Base-by-base conservation (phyloP, 2,329 filamentous ascomycete species). In the Fusarium newnesense region DNA sequence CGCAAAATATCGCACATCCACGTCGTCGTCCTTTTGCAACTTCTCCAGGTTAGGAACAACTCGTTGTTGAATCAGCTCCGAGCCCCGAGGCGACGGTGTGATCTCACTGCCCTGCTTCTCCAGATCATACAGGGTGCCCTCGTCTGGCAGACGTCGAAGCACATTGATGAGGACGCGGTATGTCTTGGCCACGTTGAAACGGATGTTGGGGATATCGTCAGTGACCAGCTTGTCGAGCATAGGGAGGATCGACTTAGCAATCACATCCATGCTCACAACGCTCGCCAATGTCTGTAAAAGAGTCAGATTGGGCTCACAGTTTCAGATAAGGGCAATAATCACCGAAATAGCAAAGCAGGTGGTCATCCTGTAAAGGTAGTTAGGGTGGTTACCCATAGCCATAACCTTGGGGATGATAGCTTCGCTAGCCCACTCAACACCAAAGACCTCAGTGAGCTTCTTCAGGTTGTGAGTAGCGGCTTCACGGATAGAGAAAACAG, bases 311-410 rank as follows among this genome's bases (percentile, higher is more conserved):
- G 46, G 28, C 4, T 28, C 24, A 24, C 39, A 28, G 28, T 43
- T 36, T n/a, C 47, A 53, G 34, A 42, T n/a, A 24, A 16, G 11
- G 13, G 9, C 5, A 15, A 32, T 60, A 89, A 94, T 87, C 89
- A 99, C 96, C 78, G 95, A 96, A 76, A 99, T 97, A 71, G 96
- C 96, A 83, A 99, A 99, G 86, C 96, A 98, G n/a, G 96, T 99
- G 15, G 96, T 99, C 96, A 99, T 99, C 82, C 96, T 91, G 89
- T 99, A 99, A 60, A 99, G 92, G 83, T 99, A 99, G 86, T 99
- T 99, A 70, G 96, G 94, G 82, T 99, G 96, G 80, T 94, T 94
- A 68, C 96, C 96, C 96, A 99, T 98, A 42, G 93, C 94, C 89
- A 97, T 96, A 74, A 99, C 96, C 87, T 98, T 98, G 69, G 96